A percentile compares a stretch with the other conserved stretches of the same genome.
phyloP scores from a whole-genome alignment of 192 early-diverging fungal species.

The Ambispora gerdemannii region DNA sequence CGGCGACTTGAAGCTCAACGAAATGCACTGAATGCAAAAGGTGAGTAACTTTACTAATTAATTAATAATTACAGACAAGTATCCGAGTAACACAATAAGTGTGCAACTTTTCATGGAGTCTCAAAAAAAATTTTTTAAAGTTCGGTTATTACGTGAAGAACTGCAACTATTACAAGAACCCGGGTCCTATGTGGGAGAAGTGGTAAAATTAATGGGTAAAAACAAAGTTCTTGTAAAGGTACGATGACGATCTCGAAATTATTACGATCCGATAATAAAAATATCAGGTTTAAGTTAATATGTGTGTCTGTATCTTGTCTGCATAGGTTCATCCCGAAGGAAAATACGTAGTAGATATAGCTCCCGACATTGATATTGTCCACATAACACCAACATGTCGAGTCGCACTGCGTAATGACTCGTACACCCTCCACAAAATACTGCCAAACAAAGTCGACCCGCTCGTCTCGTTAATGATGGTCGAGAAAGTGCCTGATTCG shows the following conservation, averaged over 20 bases:
- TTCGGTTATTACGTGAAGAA: constrained; percentile 93
- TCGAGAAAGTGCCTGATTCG: constrained; percentile 99
- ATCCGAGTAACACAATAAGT: background rate
- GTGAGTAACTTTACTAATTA: constrained; percentile 37
- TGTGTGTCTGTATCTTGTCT: background rate
- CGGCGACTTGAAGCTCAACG: constrained; percentile 97
- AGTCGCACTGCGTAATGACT: constrained; percentile 89
- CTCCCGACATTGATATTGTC: constrained; percentile 85
- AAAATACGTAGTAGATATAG: constrained; percentile 97
- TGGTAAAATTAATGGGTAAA: constrained; percentile 98
- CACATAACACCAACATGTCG: constrained; percentile 89
- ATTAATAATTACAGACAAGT: background rate
- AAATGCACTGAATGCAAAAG: constrained; percentile 94
- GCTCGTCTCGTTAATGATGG: constrained; percentile 99
- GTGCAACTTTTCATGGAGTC: too few species aligned
- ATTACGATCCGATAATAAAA: constrained; percentile 1
- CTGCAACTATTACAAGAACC: constrained; percentile 96
- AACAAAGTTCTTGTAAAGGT: constrained; percentile 87
- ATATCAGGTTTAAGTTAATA: too few species aligned
- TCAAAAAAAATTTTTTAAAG: constrained; percentile 43
- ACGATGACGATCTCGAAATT: background rate
- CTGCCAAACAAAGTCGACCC: constrained; percentile 98
- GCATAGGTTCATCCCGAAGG: constrained; percentile 90
- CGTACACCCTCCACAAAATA: constrained; percentile 91
- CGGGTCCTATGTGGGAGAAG: constrained; percentile 93